These are phyloP conservation scores for Schizonepeta tenuifolia DNA, from an alignment of 257 asterid genomes.

Conservation along the genomic window DNA sequence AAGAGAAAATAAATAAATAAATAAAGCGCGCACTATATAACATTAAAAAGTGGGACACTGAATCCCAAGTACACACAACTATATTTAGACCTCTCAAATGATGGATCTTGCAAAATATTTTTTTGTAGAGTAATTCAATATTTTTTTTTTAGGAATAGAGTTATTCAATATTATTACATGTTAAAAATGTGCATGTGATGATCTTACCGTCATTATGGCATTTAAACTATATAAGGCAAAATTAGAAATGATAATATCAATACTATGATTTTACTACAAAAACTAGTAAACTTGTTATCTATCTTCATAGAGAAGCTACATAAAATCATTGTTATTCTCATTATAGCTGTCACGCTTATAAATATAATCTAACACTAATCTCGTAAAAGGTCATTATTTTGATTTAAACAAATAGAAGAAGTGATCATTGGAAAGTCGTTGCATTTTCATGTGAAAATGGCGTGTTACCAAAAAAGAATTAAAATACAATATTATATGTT, in stretches of 20 bases:
- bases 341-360: background rate
- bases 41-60: too few relatives aligned
- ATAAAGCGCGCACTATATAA: too few relatives aligned
- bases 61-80: too few relatives aligned
- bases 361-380: background rate
- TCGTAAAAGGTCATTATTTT: background rate
- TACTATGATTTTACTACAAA: background rate
- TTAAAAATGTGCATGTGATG: background rate
- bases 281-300: background rate
- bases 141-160: too few relatives aligned
- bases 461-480: background rate
- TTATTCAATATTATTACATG: background rate
- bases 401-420: background rate
- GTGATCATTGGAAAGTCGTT: slow-evolving; percentile 10
- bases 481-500: background rate
- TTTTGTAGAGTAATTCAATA: background rate
- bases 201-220: background rate
- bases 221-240: background rate
- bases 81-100: background rate
- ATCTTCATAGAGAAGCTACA: background rate
- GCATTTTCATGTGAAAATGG: slow-evolving; percentile 21
- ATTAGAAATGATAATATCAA: background rate
- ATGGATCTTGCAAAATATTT: background rate
- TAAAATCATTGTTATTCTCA: background rate
- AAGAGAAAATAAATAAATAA: too few relatives aligned